Evolutionary conservation across 805 yeast species (phyloP).

Genomic region (Clavispora santaluciae): DNA sequence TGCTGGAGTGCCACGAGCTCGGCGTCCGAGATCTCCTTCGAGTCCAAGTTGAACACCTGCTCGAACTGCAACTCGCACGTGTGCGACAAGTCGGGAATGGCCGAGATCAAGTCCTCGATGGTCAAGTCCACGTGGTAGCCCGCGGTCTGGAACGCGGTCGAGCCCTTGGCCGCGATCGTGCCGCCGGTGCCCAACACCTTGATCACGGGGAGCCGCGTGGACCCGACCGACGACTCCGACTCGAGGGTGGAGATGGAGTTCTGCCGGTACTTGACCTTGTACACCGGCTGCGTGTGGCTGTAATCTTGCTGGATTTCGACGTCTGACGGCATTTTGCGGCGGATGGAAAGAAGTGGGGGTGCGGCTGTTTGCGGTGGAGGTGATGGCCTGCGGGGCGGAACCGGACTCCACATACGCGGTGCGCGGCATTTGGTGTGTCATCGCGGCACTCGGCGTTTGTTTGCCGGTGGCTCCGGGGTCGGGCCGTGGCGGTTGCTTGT

Average conservation of each 20-base stretch:
- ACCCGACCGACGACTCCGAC: conserved; percentile 14
- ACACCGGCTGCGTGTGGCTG: conserved; percentile 25
- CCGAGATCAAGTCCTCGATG: conserved; percentile 28
- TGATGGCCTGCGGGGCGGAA: background rate
- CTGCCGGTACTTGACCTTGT: conserved; percentile 32
- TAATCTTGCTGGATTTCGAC: conserved; percentile 21
- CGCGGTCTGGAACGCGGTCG: conserved; percentile 44
- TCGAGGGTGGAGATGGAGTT: conserved; percentile 23
- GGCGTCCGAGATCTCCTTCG: conserved; percentile 48
- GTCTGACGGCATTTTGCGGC: background rate
- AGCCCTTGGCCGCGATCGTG: conserved; percentile 53
- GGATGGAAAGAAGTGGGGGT: background rate
- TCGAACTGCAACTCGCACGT: conserved; percentile 57
- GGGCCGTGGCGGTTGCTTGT: too few species aligned
- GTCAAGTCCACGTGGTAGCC: conserved; percentile 52
- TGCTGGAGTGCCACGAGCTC: conserved; percentile 43
- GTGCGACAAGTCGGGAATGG: conserved; percentile 52
- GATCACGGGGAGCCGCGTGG: conserved; percentile 26
- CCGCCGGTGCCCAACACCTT: conserved; percentile 58
- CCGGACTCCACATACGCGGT: background rate
- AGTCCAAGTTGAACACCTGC: conserved; percentile 58
- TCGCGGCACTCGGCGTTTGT: too few species aligned
- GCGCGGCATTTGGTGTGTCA: too few species aligned
- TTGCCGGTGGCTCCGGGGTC: too few species aligned
- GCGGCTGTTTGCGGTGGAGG: background rate